These are phyloP conservation scores for Hypholoma sublateritium DNA, from an alignment of 768 basidiomycete species.

Conservation along the genomic window DNA sequence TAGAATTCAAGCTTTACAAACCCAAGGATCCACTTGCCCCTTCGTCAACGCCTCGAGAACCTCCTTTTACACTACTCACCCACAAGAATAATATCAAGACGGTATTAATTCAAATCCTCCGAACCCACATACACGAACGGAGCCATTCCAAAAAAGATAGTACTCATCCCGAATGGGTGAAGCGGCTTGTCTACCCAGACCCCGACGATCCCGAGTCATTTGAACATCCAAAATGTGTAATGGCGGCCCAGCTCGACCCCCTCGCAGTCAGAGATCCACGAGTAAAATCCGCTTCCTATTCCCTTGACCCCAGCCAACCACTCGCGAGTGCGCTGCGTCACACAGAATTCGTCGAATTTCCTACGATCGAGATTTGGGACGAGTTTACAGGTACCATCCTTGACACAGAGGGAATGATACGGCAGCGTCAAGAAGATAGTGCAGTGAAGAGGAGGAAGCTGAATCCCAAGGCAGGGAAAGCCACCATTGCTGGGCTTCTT, in stretches of 20 bases:
- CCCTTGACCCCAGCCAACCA: constrained; percentile 49
- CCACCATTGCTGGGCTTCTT: constrained; percentile 47
- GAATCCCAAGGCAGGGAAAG: constrained; percentile 48
- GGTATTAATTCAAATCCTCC: constrained; percentile 52
- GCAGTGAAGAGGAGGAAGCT: constrained; percentile 58
- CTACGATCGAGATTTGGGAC: constrained; percentile 77
- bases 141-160: constrained; percentile 42
- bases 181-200: constrained; percentile 49
- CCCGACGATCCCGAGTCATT: constrained; percentile 58
- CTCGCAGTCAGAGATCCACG: constrained; percentile 17
- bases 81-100: constrained; percentile 59
- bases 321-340: constrained; percentile 51
- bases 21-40: constrained; percentile 45
- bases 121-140: constrained; percentile 43
- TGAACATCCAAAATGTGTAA: constrained; percentile 57
- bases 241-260: constrained; percentile 45
- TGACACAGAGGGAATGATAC: constrained; percentile 48
- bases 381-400: constrained; percentile 65
- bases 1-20: constrained; percentile 70
- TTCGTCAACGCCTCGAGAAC: constrained; percentile 30
- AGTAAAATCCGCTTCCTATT: constrained; percentile 47
- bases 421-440: constrained; percentile 34
- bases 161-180: constrained; percentile 54
- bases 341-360: constrained; percentile 80
- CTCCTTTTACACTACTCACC: constrained; percentile 54